These are phyloP conservation scores for Trifolium dubium DNA, from an alignment of 306 rosid genomes.

Conservation along the genomic window DNA sequence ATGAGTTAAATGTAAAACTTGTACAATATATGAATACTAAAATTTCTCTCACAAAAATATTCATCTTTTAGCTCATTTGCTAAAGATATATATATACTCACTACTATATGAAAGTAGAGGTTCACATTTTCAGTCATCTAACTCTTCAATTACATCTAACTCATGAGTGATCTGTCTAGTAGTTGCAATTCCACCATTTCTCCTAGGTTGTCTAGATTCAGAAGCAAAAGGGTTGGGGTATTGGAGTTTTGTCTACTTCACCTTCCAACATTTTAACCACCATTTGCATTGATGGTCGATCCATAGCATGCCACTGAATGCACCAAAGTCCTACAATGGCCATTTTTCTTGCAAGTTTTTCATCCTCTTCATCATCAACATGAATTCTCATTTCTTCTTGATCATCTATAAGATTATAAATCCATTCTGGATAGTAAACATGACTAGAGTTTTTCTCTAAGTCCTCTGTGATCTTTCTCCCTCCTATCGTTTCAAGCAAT, in stretches of 20 bases:
- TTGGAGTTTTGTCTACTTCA: conserved; percentile 19
- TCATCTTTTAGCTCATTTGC: no score
- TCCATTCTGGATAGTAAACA: conserved; percentile 43
- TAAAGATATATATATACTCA: no score
- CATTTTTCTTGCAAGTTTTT: background rate
- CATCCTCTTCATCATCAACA: conserved; percentile 20
- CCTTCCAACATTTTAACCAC: conserved; percentile 13
- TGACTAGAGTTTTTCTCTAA: conserved; percentile 38
- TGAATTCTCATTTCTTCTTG: conserved; percentile 21
- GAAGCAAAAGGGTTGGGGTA: conserved; percentile 29
- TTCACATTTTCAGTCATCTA: background rate
- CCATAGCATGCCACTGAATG: conserved; percentile 27
- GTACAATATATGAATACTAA: no score
- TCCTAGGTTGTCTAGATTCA: conserved; percentile 4
- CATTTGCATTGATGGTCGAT: conserved; percentile 21
- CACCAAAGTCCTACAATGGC: conserved; percentile 22
- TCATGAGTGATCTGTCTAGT: background rate
- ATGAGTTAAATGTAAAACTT: no score
- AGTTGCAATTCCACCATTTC: background rate
- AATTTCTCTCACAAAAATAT: no score
- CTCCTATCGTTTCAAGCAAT: conserved; percentile 52
- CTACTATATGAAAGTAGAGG: background rate
- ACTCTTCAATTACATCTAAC: conserved; percentile 25
- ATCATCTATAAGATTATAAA: conserved; percentile 38
- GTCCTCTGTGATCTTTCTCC: conserved; percentile 35